A percentile compares a stretch with the other conserved stretches of the same genome.
These are phyloP conservation scores for Grosmannia serpens DNA, from an alignment of 2,329 filamentous ascomycete species.

Conservation along the genomic window DNA sequence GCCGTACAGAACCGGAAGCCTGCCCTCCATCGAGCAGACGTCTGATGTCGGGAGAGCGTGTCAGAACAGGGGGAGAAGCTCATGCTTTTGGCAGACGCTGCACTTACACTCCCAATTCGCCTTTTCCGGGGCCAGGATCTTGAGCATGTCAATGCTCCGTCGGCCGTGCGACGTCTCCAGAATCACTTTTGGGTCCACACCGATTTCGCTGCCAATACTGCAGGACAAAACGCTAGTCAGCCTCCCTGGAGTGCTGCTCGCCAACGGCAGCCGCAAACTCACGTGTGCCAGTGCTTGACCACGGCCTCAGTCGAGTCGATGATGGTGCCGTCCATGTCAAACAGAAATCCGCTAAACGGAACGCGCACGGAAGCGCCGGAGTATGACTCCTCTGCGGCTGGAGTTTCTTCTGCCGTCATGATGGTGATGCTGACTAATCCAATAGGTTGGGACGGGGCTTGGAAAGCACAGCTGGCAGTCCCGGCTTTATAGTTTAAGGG, in stretches of 20 bases:
- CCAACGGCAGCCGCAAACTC: slow-evolving; percentile 17
- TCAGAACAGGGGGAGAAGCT: neutral
- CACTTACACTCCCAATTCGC: slow-evolving; percentile 87
- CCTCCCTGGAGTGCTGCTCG: neutral
- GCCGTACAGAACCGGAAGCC: slow-evolving; percentile 66
- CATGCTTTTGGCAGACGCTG: neutral
- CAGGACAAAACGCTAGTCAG: neutral
- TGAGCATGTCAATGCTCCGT: slow-evolving; percentile 75
- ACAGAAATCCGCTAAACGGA: slow-evolving; percentile 46
- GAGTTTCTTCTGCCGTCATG: neutral
- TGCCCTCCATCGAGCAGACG: slow-evolving; percentile 64
- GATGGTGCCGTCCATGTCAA: slow-evolving; percentile 75
- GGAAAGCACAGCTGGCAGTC: neutral
- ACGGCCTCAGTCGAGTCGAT: slow-evolving; percentile 73
- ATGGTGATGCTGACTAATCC: neutral
- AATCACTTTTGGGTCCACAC: slow-evolving; percentile 73
- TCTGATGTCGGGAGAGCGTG: slow-evolving; percentile 37
- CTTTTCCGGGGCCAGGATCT: slow-evolving; percentile 67
- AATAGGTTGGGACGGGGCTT: neutral
- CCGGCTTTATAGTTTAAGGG: neutral
- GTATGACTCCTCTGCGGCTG: slow-evolving; percentile 13
- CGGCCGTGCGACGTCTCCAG: slow-evolving; percentile 85
- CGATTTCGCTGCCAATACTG: slow-evolving; percentile 72
- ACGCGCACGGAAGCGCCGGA: slow-evolving; percentile 31
- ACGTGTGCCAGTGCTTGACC: slow-evolving; percentile 66